Percentiles rank a stretch among this genome's conserved stretches.
Evolutionary conservation across 306 rosid genomes (phyloP).

Genomic region (Phaseolus lunatus): DNA sequence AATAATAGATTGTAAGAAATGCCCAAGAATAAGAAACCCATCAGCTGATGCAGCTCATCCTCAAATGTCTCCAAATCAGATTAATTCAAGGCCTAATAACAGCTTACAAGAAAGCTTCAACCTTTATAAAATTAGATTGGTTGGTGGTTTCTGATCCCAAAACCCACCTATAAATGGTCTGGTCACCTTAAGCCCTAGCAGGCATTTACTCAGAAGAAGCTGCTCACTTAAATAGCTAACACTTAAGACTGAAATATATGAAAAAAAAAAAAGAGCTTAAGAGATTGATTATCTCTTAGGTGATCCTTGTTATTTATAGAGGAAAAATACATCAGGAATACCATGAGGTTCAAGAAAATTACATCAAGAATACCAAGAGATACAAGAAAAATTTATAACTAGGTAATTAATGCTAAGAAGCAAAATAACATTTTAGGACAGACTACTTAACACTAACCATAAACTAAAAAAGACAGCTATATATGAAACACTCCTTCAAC

Average conservation of each 20-base stretch:
- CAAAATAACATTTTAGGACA: too few relatives aligned
- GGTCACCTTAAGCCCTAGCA: slow-evolving; percentile 8
- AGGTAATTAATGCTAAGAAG: too few relatives aligned
- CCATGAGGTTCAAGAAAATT: too few relatives aligned
- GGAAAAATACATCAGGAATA: too few relatives aligned
- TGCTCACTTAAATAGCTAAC: slow-evolving; percentile 21
- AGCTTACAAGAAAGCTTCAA: slow-evolving; percentile 31
- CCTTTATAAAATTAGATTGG: slow-evolving; percentile 27
- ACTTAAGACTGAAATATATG: too few relatives aligned
- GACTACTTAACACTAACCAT: too few relatives aligned
- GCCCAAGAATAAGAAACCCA: slow-evolving; percentile 26
- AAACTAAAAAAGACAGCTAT: slow-evolving; percentile 11
- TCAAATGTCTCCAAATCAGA: slow-evolving; percentile 32
- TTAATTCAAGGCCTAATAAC: slow-evolving; percentile 31
- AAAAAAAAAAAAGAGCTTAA: too few relatives aligned
- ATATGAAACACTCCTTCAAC: not conserved
- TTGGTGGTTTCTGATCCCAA: slow-evolving; percentile 20
- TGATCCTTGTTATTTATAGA: too few relatives aligned
- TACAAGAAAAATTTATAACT: too few relatives aligned
- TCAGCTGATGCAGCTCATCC: slow-evolving; percentile 36
- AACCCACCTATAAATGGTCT: not conserved
- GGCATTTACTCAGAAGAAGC: slow-evolving; percentile 29
- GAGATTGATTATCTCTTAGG: too few relatives aligned
- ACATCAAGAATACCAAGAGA: too few relatives aligned
- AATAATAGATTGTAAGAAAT: not conserved